Evolutionary conservation across 2,329 filamentous ascomycete species (phyloP).

Genomic region (Falciphora oryzae): DNA sequence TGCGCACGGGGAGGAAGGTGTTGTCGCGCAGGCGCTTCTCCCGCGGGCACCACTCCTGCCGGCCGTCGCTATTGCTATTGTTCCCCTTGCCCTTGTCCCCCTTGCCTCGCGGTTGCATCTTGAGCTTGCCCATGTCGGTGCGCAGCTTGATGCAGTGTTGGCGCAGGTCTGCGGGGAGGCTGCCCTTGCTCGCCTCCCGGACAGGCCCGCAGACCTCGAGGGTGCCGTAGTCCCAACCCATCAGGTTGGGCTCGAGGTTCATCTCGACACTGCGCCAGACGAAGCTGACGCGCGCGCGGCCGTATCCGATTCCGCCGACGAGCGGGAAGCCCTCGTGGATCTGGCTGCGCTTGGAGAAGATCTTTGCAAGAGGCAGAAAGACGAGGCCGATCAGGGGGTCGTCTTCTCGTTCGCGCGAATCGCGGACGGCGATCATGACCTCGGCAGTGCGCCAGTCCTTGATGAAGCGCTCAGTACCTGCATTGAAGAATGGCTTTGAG

Average conservation of each 20-base stretch:
- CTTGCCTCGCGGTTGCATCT: conserved; percentile 38
- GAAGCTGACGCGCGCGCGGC: conserved; percentile 62
- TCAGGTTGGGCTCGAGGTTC: conserved; percentile 49
- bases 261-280: conserved; percentile 66
- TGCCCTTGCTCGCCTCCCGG: conserved; percentile 32
- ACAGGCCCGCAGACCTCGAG: conserved; percentile 54
- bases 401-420: conserved; percentile 62
- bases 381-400: conserved; percentile 66
- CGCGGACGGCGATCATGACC: conserved; percentile 61
- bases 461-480: conserved; percentile 67
- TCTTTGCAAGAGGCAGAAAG: conserved; percentile 56
- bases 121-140: conserved; percentile 38
- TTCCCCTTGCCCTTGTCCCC: conserved; percentile 10
- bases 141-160: conserved; percentile 23
- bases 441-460: conserved; percentile 62
- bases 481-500: conserved; percentile 73
- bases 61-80: conserved; percentile 28
- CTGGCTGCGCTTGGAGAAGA: conserved; percentile 59
- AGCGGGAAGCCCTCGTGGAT: conserved; percentile 61
- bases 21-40: conserved; percentile 33
- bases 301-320: conserved; percentile 67
- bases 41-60: conserved; percentile 45
- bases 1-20: conserved; percentile 50
- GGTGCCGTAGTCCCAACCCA: conserved; percentile 69
- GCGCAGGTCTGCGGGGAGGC: conserved; percentile 36